Evolutionary conservation across 2,329 filamentous ascomycete genomes (phyloP), one percentile per base, ranked within the genome.

Genomic region (Fusarium chuoi): DNA sequence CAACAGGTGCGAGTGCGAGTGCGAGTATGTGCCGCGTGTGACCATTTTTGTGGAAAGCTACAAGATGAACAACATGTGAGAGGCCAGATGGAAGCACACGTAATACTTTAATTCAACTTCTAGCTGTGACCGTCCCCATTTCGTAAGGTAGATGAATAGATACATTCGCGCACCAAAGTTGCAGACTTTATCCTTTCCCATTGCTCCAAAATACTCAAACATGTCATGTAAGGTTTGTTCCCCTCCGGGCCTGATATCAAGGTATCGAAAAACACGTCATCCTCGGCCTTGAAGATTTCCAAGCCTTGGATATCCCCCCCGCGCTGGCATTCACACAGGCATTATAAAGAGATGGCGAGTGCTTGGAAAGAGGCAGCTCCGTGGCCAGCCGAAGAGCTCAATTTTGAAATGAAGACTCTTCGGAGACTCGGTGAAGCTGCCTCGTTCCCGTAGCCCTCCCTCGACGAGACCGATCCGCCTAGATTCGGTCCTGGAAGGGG

Each of bases 401-500:
- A 39, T 39, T 52, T 42, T 33, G 20, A 17, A 39, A 57, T 9
- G 36, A 56, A 36, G 59, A 42, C 59, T 77, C 71, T 58, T 78
- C 77, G 33, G 65, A 65, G 46, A 76, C 75, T 60, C 65, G 69
- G 30, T 71, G 70, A 46, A 78, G 57, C 39, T 70, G 61, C 30
- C 60, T 68, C 58, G 65, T 66, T 57, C 52, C 70, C 33, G 44
- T 36, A 33, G 41, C 52, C 36, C 74, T 71, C 54, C 69, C 75
- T 61, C 57, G 70, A 62, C 62, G 62, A 48, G 70, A 65, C 52
- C 72, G 69, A 36, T 64, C 65, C 72, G 62, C 76, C 79, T 82
- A 82, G 63, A 74, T 62, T 56, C 79, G 80, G 79, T 85, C 83
- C 70, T 82, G 78, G 76, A 84, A 85, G 56, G 83, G 83, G 69